Base-by-base conservation (phyloP, 2,329 filamentous ascomycete genomes). In the Neodidymelliopsis sp. region DNA sequence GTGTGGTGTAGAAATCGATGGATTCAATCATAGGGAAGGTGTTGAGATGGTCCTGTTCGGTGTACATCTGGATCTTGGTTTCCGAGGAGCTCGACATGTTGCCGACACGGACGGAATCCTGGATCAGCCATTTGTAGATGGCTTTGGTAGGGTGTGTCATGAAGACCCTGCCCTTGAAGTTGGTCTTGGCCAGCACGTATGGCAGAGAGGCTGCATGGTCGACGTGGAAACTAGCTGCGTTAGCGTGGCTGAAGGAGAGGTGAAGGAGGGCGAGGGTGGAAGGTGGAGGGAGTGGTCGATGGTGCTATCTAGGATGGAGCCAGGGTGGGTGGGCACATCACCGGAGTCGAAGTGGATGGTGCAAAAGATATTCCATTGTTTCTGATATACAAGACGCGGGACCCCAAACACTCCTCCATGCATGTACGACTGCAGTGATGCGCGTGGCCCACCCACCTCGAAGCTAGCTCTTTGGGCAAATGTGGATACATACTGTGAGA, bases 131-230 rank as follows among this genome's bases (percentile, higher is more conserved):
- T 77, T 97, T 97, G 83, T 99, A 99, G 71, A 99, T 99, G 63
- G 94, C 94, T 74, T 99, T 97, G 35, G 94, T 99, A 2, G 94
- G 91, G 78, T 99, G 94, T 40, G 94, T 99, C 93, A 97, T 99
- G 78, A 97, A 97, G 53, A 97, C 93, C 16, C 92, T 86, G 37
- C 94, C 94, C 59, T 89, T 88, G 79, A 99, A 99, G 74, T 97
- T 97, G 27, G 94, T 97, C 78, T 99, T 99, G 58, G 93, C 90
- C 58, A 99, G 83, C 51, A 99, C 94, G 72, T 97, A 99, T 33
- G 94, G 94, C 35, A 99, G 79, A n/a, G 93, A 96, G 12, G 93
- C 93, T n/a, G 94, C 94, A 78, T 99, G 94, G 70, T 99, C 94
- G 71, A 97, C 83, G 74, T 99, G 94, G 71, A 99, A 99, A 88